A percentile compares a stretch with the other conserved stretches of the same genome.
Evolutionary conservation across 2,329 filamentous ascomycete species (phyloP).

Genomic region (Xylariomycetidae sp.): DNA sequence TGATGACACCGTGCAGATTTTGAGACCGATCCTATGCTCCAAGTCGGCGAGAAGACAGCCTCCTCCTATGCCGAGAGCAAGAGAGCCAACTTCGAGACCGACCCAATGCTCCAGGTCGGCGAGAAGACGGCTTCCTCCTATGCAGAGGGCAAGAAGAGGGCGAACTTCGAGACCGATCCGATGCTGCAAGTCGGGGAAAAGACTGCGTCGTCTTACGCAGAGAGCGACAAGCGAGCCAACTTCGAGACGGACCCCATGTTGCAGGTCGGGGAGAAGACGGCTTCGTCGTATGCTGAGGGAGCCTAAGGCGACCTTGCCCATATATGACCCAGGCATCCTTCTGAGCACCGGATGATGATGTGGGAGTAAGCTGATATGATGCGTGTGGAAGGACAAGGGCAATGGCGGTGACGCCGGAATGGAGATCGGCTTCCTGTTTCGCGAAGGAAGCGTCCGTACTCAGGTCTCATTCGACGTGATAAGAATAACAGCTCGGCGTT

Average conservation of each 20-base stretch:
- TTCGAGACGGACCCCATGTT: constrained; percentile 7
- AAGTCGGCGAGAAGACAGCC: background rate
- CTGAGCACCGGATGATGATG: no score
- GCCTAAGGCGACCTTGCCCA: no score
- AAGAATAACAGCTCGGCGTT: no score
- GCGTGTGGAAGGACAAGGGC: no score
- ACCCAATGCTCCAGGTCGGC: background rate
- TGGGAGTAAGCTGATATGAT: no score
- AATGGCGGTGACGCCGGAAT: no score
- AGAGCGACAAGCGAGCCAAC: constrained; percentile 1
- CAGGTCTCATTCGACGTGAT: no score
- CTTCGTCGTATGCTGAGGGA: constrained; percentile 2
- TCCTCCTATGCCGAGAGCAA: constrained; percentile 2
- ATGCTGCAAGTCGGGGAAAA: constrained; percentile 1
- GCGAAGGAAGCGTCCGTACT: no score
- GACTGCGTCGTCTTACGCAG: constrained; percentile 1
- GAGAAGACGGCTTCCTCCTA: background rate
- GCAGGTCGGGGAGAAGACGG: constrained; percentile 4
- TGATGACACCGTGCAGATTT: background rate
- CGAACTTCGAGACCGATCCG: constrained; percentile 3
- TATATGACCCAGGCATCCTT: no score
- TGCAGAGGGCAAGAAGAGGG: background rate
- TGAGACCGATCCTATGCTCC: constrained; percentile 1
- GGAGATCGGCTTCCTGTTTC: no score
- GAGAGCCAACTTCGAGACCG: background rate